Evolutionary conservation across 164 flowering plant species (phyloP), one percentile per base, ranked within the genome.

Genomic region (Aristolochia fimbriata): DNA sequence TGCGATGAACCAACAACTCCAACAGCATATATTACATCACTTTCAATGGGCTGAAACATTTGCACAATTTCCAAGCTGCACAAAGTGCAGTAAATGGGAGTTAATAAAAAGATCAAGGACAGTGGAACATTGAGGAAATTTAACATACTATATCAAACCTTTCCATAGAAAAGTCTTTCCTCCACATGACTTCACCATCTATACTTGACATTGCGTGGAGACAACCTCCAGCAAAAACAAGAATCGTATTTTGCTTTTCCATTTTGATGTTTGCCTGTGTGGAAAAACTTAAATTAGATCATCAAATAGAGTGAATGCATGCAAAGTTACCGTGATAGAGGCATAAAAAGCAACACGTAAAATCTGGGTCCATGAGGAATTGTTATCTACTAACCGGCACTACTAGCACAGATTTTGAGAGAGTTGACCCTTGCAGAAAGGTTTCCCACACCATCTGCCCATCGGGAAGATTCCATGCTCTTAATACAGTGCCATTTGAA

Each of bases 381-480:
- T 20, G 15, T 8, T 21, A 58, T 17, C 61, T 61, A 86, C 97
- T 78, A 51, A 94, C 99, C 62, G 78, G 81, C 60, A 83, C 70
- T 27, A 61, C 69, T 63, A 91, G 71, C 58, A 84, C 60, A 22
- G 96, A 67, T 64, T 79, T 86, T 57, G 99, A 86, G 19, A 80
- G 69, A 55, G 55, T 69, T 66, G 83, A 69, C 47, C 96, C 93
- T 58, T 78, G 73, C 68, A 94, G 89, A 58, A 68, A 65, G 70
- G 97, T 73, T 70, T 94, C 97, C 99, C 99, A 94, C 63, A 85
- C 85, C 95, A 94, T 81, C 78, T 88, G 97, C 41, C 97, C 99
- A 81, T 94, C 95, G 61, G 97, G 93, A 74, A 94, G 95, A 73
- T 86, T 93, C 99, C 99, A 94, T 55, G 99, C 96, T 79, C 99